Evolutionary conservation across 2,329 filamentous ascomycete species (phyloP).

Genomic region (Cladosporium phlei): DNA sequence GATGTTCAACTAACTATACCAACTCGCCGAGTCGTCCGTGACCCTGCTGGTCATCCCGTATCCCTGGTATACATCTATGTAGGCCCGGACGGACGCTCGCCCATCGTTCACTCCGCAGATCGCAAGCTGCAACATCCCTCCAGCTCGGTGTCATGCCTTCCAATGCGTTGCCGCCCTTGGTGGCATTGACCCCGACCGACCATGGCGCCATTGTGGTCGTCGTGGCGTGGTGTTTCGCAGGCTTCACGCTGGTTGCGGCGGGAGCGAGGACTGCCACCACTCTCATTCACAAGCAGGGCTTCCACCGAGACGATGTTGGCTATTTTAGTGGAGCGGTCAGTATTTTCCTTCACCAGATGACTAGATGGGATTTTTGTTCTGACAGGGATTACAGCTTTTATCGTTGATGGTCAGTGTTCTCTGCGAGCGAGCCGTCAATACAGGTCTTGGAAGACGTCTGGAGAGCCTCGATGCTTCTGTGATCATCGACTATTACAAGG

Average conservation of each 20-base stretch:
- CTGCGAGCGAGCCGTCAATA: background rate
- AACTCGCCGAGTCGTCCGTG: too few species aligned
- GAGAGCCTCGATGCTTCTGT: background rate
- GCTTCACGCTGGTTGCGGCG: constrained; percentile 10
- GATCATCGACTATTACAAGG: background rate
- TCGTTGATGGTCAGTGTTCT: background rate
- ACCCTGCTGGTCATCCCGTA: too few species aligned
- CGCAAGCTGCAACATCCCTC: too few species aligned
- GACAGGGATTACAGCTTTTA: background rate
- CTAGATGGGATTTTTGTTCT: background rate
- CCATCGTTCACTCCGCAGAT: too few species aligned
- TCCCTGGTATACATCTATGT: too few species aligned
- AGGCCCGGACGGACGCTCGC: too few species aligned
- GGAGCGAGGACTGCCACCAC: constrained; percentile 6
- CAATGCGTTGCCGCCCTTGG: constrained; percentile 12
- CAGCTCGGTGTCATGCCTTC: constrained; percentile 5
- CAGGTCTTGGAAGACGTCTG: background rate
- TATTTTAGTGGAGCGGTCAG: constrained; percentile 8
- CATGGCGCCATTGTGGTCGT: constrained; percentile 13
- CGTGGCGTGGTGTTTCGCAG: constrained; percentile 11
- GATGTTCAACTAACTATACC: too few species aligned
- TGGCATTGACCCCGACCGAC: constrained; percentile 6
- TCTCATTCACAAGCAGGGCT: constrained; percentile 8
- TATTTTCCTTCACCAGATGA: background rate
- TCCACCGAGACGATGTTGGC: constrained; percentile 11